These are phyloP conservation scores for Pleurotus tuber-regium DNA, from an alignment of 768 basidiomycete species.

Conservation along the genomic window DNA sequence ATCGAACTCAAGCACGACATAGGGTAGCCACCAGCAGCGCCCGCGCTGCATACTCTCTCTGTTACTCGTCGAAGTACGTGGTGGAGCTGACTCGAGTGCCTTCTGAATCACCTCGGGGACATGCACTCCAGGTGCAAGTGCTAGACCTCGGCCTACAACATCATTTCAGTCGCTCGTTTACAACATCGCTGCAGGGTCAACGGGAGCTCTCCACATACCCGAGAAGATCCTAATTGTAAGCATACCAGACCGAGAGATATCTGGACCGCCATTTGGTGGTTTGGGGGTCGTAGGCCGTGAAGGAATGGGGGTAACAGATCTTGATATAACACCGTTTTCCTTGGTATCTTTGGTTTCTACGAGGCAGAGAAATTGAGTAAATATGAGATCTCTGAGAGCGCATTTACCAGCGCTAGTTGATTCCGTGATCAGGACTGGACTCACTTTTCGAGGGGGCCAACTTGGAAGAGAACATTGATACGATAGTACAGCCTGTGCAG, in stretches of 20 bases:
- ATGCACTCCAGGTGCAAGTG: conserved; percentile 72
- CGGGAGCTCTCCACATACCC: conserved; percentile 55
- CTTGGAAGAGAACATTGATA: conserved; percentile 56
- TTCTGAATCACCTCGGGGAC: conserved; percentile 85
- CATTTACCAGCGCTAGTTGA: conserved; percentile 5
- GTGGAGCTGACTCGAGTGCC: conserved; percentile 64
- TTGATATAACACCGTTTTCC: conserved; percentile 69
- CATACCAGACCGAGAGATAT: conserved; percentile 78
- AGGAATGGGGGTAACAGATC: conserved; percentile 79
- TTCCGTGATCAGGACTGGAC: conserved; percentile 7
- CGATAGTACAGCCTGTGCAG: conserved; percentile 10
- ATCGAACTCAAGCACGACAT: conserved; percentile 96
- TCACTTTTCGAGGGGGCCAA: conserved; percentile 35
- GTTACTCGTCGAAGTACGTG: conserved; percentile 63
- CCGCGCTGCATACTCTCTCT: conserved; percentile 91
- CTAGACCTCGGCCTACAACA: conserved; percentile 70
- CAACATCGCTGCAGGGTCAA: conserved; percentile 1
- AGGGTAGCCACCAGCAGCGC: conserved; percentile 96
- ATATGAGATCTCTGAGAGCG: too few relatives aligned
- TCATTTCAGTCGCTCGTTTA: conserved; percentile 8
- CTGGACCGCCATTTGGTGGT: conserved; percentile 42
- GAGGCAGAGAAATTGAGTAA: conserved; percentile 3
- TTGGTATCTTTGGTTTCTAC: conserved; percentile 68
- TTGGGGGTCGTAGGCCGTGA: conserved; percentile 81
- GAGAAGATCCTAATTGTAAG: conserved; percentile 96